These are phyloP conservation scores for Rhexocercosporidium sp. DNA, from an alignment of 2,329 filamentous ascomycete genomes.

Conservation along the genomic window DNA sequence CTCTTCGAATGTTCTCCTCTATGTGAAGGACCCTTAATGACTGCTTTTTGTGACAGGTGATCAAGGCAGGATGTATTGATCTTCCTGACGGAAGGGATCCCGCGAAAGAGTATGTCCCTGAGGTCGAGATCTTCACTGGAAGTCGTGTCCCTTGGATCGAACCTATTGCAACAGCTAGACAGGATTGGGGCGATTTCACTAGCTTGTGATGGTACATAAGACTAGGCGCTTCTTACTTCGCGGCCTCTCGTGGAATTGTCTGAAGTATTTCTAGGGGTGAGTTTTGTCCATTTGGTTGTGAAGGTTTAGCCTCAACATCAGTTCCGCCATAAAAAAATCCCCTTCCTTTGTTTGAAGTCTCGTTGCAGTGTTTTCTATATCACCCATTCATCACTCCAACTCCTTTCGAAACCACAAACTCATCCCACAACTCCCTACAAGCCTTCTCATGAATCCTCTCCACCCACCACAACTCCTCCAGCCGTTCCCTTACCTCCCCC, in stretches of 20 bases:
- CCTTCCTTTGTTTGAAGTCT: background rate
- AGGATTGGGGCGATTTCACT: constrained; percentile 29
- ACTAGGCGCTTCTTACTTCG: background rate
- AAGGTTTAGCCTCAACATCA: background rate
- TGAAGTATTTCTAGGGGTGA: background rate
- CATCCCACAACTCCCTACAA: constrained; percentile 19
- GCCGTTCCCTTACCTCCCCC: constrained; percentile 5
- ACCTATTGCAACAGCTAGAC: constrained; percentile 30
- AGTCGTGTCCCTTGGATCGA: constrained; percentile 30
- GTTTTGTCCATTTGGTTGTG: no score
- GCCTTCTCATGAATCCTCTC: constrained; percentile 13
- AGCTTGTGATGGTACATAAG: background rate
- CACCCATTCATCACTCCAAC: background rate
- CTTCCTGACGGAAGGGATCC: constrained; percentile 20
- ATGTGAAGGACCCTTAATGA: background rate
- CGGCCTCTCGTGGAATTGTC: background rate
- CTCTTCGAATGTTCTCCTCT: background rate
- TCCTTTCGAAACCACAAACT: constrained; percentile 4
- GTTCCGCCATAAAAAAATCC: background rate
- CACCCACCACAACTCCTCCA: constrained; percentile 23
- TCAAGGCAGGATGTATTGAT: constrained; percentile 36
- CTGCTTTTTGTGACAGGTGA: background rate
- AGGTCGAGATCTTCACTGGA: constrained; percentile 34
- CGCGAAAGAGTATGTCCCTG: constrained; percentile 25
- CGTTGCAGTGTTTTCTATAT: background rate